Base-by-base conservation (phyloP, 2,329 filamentous ascomycete genomes). In the Rhynchosporium agropyri region DNA sequence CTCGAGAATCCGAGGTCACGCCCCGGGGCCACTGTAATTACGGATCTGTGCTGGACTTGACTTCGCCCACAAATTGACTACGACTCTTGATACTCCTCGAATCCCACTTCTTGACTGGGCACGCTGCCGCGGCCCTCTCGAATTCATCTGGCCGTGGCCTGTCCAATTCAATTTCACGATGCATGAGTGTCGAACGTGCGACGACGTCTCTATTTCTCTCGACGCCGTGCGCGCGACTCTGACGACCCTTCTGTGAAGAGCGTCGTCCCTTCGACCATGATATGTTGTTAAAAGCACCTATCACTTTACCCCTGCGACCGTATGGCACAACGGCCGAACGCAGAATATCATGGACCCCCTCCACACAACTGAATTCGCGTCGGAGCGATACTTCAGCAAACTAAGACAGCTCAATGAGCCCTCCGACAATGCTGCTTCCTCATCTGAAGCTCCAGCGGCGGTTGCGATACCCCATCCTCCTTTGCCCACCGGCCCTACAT, bases 311-410 rank as follows among this genome's bases (percentile, higher is more conserved):
- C 65, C 69, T 69, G 67, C 68, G 70, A 73, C 66, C 64, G 69
- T 65, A 69, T 71, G 70, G 71, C 65, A 72, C 71, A 70, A 66
- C 26, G 54, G 70, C 69, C 71, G 67, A 67, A 63, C 70, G 69
- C 64, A 66, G 69, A 62, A 66, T 61, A 71, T 45, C 71, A 86
- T 87, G 84, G 85, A 88, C 67, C 84, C 83, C 71, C 79, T 82
- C 69, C 85, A 87, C 67, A 80, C 86, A 65, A 87, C 85, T 64
- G 86, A 89, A 74, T 89, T 89, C 76, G 86, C 84, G 65, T 89
- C 86, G 50, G 79, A 84, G 74, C 83, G 83, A 67, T 89, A 86
- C 72, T 85, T 87, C 68, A 81, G 82, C 60, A 89, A 89, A 76
- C 74, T 88, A 65, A 80, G 78, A 62, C 82, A 85, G 75, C 80